A percentile compares a stretch with the other conserved stretches of the same genome.
phyloP scores from a whole-genome alignment of 306 rosid species.

The Vigna hirtella region DNA sequence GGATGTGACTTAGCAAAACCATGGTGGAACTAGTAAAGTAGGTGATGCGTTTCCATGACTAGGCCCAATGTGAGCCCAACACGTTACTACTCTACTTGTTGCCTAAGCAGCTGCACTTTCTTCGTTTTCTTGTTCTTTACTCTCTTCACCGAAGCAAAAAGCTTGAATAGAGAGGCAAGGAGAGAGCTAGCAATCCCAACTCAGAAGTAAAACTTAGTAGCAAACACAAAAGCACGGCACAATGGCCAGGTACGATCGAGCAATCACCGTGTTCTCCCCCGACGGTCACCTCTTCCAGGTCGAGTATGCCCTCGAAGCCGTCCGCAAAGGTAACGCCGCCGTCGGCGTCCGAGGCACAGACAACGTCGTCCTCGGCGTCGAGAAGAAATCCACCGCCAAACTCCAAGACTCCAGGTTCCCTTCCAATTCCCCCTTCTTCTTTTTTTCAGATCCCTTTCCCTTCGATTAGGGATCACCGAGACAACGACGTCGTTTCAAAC shows the following conservation, averaged over 20 bases:
- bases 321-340: slow-evolving; percentile 99
- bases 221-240: neutral
- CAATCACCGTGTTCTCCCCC: slow-evolving; percentile 95
- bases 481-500: neutral
- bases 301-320: slow-evolving; percentile 97
- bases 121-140: neutral
- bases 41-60: too few relatives aligned
- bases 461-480: neutral
- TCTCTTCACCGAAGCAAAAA: neutral
- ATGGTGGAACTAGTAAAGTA: too few relatives aligned
- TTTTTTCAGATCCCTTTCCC: neutral
- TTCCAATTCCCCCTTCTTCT: neutral
- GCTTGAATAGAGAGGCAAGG: neutral
- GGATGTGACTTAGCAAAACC: neutral
- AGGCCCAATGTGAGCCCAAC: neutral
- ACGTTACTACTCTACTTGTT: slow-evolving; percentile 24
- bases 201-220: neutral
- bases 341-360: slow-evolving; percentile 99
- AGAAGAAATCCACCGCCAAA: slow-evolving; percentile 93
- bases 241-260: slow-evolving; percentile 98
- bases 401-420: slow-evolving; percentile 92
- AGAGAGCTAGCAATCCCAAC: slow-evolving; percentile 22
- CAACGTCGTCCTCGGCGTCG: slow-evolving; percentile 96
- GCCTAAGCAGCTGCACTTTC: neutral
- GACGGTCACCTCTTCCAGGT: slow-evolving; percentile 98